Conservation (phyloP, 2,329 filamentous ascomycete species). For the Penicillium sp. region DNA sequence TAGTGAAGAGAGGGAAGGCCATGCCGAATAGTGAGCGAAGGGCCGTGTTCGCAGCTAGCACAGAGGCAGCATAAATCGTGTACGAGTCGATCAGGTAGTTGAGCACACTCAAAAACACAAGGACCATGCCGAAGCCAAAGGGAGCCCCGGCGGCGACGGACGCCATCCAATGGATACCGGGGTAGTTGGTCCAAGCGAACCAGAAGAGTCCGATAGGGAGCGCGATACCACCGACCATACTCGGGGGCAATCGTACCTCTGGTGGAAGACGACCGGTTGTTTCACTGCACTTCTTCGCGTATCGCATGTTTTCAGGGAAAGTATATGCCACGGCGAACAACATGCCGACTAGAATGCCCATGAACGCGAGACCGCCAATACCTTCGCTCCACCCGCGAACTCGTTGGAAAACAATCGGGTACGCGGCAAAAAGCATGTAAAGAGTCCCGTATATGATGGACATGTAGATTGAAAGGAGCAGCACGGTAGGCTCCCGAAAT, state of each 20-base stretch:
- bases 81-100: conserved; percentile 51
- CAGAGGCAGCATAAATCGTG: conserved; percentile 46
- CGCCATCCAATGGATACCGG: conserved; percentile 44
- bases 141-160: conserved; percentile 41
- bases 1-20: conserved; percentile 52
- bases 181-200: conserved; percentile 62
- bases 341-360: conserved; percentile 50
- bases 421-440: conserved; percentile 56
- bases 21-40: conserved; percentile 51
- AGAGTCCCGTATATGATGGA: conserved; percentile 31
- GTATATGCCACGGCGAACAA: conserved; percentile 43
- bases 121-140: conserved; percentile 48
- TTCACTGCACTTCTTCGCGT: conserved; percentile 30
- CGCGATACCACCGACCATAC: conserved; percentile 52
- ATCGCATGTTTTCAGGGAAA: conserved; percentile 42
- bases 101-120: conserved; percentile 45
- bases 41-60: conserved; percentile 49
- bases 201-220: conserved; percentile 62
- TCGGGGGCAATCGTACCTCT: conserved; percentile 57
- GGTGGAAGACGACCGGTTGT: conserved; percentile 49
- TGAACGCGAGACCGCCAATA: conserved; percentile 52
- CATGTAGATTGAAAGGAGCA: conserved; percentile 28
- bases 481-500: conserved; percentile 30
- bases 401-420: conserved; percentile 49
- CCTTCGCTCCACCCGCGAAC: conserved; percentile 51